These are phyloP conservation scores for Gynandropsis gynandra DNA, from an alignment of 345 rosid genomes.

Conservation along the genomic window DNA sequence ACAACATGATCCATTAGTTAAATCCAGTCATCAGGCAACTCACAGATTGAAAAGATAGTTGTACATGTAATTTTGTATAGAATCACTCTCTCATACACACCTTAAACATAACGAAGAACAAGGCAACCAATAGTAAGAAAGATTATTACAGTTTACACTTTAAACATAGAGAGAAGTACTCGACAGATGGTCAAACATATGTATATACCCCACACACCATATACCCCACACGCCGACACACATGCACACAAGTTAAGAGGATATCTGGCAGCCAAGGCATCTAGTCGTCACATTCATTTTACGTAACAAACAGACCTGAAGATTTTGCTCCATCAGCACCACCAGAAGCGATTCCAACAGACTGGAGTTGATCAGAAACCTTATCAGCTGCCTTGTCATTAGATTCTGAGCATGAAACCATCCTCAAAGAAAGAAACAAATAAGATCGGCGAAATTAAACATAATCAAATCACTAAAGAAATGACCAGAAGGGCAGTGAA, in stretches of 20 bases:
- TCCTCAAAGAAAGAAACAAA: not conserved
- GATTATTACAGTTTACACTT: no score
- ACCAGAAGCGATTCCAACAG: slow-evolving; percentile 52
- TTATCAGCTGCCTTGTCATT: slow-evolving; percentile 53
- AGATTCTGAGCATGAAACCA: slow-evolving; percentile 38
- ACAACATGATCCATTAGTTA: not conserved
- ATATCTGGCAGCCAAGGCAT: slow-evolving; percentile 1
- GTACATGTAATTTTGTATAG: no score
- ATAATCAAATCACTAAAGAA: not conserved
- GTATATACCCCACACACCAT: no score
- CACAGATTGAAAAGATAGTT: not conserved
- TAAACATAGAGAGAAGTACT: not conserved
- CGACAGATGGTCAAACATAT: no score
- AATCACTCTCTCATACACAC: no score
- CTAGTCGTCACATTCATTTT: not conserved
- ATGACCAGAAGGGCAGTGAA: no score
- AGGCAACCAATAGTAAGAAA: no score
- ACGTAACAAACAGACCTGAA: slow-evolving; percentile 33
- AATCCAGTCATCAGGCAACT: slow-evolving; percentile 1
- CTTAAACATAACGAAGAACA: no score
- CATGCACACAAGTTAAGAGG: not conserved
- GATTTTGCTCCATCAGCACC: slow-evolving; percentile 45
- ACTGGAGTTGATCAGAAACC: slow-evolving; percentile 62
- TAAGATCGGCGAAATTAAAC: not conserved
- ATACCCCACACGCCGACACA: no score